Conservation (phyloP, 106 monocot species). For the Dioscorea zingiberensis region DNA sequence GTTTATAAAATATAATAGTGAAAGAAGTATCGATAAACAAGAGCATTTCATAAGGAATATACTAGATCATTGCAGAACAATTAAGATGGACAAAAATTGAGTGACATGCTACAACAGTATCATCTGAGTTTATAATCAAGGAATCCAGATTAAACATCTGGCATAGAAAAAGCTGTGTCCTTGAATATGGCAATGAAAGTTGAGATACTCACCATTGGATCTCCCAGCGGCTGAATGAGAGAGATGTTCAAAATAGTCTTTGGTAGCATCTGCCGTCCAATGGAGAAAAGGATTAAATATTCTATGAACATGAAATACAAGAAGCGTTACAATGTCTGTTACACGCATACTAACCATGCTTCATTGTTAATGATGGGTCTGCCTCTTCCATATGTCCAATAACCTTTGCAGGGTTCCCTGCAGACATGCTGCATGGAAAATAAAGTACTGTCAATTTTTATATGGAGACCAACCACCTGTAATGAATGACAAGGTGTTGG, state of each 20-base stretch:
- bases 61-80: no score
- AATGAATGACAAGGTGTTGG: not conserved
- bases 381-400: constrained; percentile 54
- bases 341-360: constrained; percentile 48
- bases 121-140: no score
- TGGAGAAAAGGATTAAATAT: constrained; percentile 6
- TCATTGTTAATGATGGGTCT: constrained; percentile 83
- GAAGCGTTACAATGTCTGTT: not conserved
- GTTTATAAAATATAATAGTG: no score
- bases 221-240: constrained; percentile 17
- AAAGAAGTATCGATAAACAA: no score
- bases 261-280: constrained; percentile 48
- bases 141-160: no score
- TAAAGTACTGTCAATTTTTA: constrained; percentile 3
- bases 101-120: no score
- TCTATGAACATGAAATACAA: constrained; percentile 3
- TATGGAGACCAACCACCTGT: not conserved
- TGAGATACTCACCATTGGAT: constrained; percentile 33
- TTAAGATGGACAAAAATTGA: no score
- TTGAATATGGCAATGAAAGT: no score
- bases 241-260: constrained; percentile 56
- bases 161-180: no score
- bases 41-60: no score
- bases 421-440: constrained; percentile 50
- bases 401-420: constrained; percentile 71